phyloP scores from a whole-genome alignment of 148 eudicot species.

The Beta vulgaris region DNA sequence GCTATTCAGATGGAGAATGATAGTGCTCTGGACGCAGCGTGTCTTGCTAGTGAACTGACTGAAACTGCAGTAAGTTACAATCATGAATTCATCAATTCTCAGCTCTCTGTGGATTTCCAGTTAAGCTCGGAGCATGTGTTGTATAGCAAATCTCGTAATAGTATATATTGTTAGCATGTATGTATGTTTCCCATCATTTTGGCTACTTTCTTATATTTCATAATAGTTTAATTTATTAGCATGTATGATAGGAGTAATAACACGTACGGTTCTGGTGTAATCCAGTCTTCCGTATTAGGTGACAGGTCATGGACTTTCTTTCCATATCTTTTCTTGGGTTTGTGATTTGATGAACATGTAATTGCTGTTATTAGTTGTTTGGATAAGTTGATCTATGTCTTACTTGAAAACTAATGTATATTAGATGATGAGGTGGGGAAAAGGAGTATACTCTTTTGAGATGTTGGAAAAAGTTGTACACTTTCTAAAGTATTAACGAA shows the following conservation, averaged over 20 bases:
- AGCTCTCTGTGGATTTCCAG: slow-evolving; percentile 7
- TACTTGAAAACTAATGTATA: too few relatives aligned
- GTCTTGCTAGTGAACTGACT: slow-evolving; percentile 1
- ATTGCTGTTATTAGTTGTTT: background rate
- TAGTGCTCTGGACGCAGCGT: background rate
- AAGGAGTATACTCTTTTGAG: too few relatives aligned
- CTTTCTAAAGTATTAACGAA: too few relatives aligned
- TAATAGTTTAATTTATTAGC: background rate
- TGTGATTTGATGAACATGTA: background rate
- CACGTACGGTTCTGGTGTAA: background rate
- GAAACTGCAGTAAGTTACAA: slow-evolving; percentile 9
- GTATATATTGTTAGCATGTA: background rate
- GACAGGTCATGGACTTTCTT: background rate
- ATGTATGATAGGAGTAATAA: too few relatives aligned
- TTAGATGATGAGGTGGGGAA: too few relatives aligned
- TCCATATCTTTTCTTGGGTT: background rate
- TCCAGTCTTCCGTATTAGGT: background rate
- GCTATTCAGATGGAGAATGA: slow-evolving; percentile 10
- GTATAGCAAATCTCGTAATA: background rate
- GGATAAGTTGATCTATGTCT: background rate
- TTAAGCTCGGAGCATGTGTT: background rate
- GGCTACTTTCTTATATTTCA: background rate
- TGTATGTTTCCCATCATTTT: too few relatives aligned
- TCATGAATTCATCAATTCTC: background rate
- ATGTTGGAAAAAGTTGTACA: too few relatives aligned